A percentile compares a stretch with the other conserved stretches of the same genome.
phyloP scores from a whole-genome alignment of 2,329 filamentous ascomycete genomes.

The Aspergillus cejpii region DNA sequence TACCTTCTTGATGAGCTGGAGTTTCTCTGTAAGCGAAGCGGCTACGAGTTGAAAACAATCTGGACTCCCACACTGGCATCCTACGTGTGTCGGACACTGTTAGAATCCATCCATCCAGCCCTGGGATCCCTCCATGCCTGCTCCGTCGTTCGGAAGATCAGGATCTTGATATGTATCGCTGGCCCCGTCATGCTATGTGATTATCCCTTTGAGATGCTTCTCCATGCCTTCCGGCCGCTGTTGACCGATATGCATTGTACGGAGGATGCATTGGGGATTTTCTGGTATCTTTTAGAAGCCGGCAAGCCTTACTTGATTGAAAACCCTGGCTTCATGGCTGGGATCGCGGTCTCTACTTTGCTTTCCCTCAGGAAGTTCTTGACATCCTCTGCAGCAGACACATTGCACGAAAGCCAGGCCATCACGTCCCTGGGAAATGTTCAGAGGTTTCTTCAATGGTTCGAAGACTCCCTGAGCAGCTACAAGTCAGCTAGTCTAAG shows the following conservation, averaged over 20 bases:
- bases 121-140: slow-evolving; percentile 82
- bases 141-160: slow-evolving; percentile 76
- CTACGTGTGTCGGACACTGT: slow-evolving; percentile 66
- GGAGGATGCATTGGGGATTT: slow-evolving; percentile 80
- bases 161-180: slow-evolving; percentile 71
- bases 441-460: slow-evolving; percentile 69
- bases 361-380: slow-evolving; percentile 72
- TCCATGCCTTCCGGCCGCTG: slow-evolving; percentile 72
- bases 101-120: slow-evolving; percentile 74
- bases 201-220: slow-evolving; percentile 84
- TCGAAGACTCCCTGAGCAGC: slow-evolving; percentile 59
- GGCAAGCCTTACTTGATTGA: slow-evolving; percentile 59
- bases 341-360: slow-evolving; percentile 70
- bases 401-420: slow-evolving; percentile 79
- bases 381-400: slow-evolving; percentile 66
- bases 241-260: slow-evolving; percentile 79
- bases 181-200: slow-evolving; percentile 64
- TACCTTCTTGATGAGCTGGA: slow-evolving; percentile 69
- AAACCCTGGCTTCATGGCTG: slow-evolving; percentile 69
- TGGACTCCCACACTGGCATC: slow-evolving; percentile 72
- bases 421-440: slow-evolving; percentile 69
- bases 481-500: slow-evolving; percentile 53
- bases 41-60: slow-evolving; percentile 56
- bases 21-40: slow-evolving; percentile 67
- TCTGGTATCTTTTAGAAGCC: slow-evolving; percentile 70